phyloP scores from a whole-genome alignment of 2,329 filamentous ascomycete genomes.

The Tricladium varicosporioides region DNA sequence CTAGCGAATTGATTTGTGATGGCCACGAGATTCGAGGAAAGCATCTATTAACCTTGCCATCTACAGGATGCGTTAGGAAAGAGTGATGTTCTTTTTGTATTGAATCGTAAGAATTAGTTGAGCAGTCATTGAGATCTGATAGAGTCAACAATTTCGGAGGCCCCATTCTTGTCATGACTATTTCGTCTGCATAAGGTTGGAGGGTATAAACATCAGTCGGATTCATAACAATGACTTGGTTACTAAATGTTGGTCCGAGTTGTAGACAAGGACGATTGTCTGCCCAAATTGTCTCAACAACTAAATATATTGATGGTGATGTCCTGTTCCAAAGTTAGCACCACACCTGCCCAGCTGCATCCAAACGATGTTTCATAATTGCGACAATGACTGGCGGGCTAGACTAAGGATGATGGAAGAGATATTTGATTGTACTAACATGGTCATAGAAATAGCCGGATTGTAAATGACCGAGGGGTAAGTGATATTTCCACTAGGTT shows the following conservation, averaged over 20 bases:
- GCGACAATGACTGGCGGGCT: no score
- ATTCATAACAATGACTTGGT: constrained; percentile 34
- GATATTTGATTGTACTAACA: constrained; percentile 9
- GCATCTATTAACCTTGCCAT: constrained; percentile 17
- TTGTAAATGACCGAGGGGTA: constrained; percentile 19
- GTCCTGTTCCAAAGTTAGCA: constrained; percentile 28
- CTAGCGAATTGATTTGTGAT: constrained; percentile 16
- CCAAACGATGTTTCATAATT: no score
- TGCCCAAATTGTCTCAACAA: constrained; percentile 37
- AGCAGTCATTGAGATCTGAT: constrained; percentile 37
- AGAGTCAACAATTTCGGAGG: constrained; percentile 33
- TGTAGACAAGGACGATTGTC: constrained; percentile 32
- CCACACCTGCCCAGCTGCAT: not conserved
- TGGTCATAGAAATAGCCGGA: constrained; percentile 10
- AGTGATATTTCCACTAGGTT: constrained; percentile 9
- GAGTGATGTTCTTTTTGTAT: constrained; percentile 6
- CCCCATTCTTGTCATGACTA: constrained; percentile 23
- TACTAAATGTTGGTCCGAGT: constrained; percentile 34
- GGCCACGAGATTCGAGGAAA: constrained; percentile 22
- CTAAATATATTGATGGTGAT: constrained; percentile 40
- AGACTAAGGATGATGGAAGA: no score
- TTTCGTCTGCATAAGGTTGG: constrained; percentile 20
- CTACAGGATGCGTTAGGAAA: constrained; percentile 13
- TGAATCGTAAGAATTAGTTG: not conserved
- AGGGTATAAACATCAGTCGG: constrained; percentile 38